Evolutionary conservation across 2,329 filamentous ascomycete species (phyloP).

Genomic region (Penicillium palitans): DNA sequence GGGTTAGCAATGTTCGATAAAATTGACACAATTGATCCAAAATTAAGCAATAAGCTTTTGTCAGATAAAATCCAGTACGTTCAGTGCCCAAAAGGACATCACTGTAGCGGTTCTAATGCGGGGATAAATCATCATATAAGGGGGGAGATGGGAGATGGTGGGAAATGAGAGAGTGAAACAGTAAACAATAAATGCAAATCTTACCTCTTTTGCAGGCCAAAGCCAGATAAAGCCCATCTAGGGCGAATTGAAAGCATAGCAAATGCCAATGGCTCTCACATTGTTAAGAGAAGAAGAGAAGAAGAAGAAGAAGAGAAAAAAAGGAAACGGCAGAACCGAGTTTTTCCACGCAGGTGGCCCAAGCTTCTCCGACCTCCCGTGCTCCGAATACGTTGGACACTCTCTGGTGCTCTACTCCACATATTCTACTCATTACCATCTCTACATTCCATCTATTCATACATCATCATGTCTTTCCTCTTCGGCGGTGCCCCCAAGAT

Average conservation of each 20-base stretch:
- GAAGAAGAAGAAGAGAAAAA: constrained; percentile 12
- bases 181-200: constrained; percentile 17
- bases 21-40: constrained; percentile 14
- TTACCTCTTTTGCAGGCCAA: constrained; percentile 38
- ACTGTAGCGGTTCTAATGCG: constrained; percentile 68
- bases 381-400: constrained; percentile 15
- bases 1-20: constrained; percentile 24
- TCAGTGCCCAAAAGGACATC: constrained; percentile 52
- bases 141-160: constrained; percentile 4
- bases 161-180: constrained; percentile 7
- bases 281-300: constrained; percentile 20
- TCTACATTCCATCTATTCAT: constrained; percentile 12
- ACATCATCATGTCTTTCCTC: constrained; percentile 68
- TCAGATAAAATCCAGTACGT: constrained; percentile 29
- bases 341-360: constrained; percentile 27
- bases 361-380: constrained; percentile 29
- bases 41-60: constrained; percentile 19
- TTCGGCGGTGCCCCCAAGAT: constrained; percentile 76
- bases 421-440: constrained; percentile 10
- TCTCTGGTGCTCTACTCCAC: constrained; percentile 3
- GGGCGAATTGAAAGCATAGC: constrained; percentile 44
- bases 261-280: constrained; percentile 23
- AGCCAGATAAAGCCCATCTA: constrained; percentile 37
- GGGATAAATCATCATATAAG: constrained; percentile 46
- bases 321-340: constrained; percentile 22